These are phyloP conservation scores for Durio zibethinus DNA, from an alignment of 345 rosid species.

Conservation along the genomic window DNA sequence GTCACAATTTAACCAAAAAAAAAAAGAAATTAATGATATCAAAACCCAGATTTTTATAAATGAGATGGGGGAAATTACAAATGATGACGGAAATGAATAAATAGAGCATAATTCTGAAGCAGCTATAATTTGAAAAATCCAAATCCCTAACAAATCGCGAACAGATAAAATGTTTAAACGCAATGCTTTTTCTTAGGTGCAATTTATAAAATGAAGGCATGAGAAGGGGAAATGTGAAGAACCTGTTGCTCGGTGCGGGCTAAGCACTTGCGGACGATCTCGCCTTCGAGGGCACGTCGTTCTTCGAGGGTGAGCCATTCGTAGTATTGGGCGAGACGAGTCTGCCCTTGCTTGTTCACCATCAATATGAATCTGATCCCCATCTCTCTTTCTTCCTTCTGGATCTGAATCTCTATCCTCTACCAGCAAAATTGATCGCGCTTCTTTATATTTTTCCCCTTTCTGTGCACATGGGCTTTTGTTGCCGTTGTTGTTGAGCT, in stretches of 20 bases:
- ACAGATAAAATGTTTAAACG: background rate
- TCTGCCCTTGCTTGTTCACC: slow-evolving; percentile 99
- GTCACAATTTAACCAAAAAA: slow-evolving; percentile 8
- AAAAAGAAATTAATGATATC: background rate
- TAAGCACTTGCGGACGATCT: slow-evolving; percentile 97
- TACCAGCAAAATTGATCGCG: background rate
- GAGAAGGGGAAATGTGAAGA: background rate
- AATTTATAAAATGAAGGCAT: background rate
- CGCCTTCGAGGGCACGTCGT: slow-evolving; percentile 97
- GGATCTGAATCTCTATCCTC: background rate
- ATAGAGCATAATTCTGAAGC: background rate
- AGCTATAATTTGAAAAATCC: background rate
- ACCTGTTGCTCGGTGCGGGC: slow-evolving; percentile 98
- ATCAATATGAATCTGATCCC: slow-evolving; percentile 93
- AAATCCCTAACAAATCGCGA: background rate
- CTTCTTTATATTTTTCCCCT: no score
- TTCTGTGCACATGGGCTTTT: no score
- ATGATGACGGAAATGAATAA: background rate
- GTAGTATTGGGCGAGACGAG: slow-evolving; percentile 96
- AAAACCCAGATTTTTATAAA: background rate
- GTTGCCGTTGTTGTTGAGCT: background rate
- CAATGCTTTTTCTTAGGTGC: background rate
- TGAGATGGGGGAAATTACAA: background rate
- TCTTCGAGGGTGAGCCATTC: slow-evolving; percentile 98
- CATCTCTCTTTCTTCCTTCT: slow-evolving; percentile 37